Evolutionary conservation across 768 basidiomycete genomes (phyloP), one percentile per base, ranked within the genome.

Genomic region (Russula ochroleuca): DNA sequence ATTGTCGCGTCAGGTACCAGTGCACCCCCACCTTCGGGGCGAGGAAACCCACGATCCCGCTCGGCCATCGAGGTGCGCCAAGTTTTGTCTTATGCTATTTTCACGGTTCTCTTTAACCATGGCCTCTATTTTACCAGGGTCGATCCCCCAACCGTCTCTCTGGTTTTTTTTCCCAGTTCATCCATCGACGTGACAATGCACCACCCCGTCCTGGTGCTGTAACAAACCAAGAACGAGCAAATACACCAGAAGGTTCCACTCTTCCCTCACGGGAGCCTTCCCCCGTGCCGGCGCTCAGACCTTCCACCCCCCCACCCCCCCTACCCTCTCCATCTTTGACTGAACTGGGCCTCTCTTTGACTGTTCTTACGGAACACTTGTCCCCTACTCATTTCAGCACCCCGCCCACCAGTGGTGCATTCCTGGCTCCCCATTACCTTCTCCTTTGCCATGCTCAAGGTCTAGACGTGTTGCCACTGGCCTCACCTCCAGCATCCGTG

Each of bases 381-480:
- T 82, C 86, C 0, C 88, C 90, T 1, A 84, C 89, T 15, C 90
- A 91, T 72, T 91, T 89, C 70, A 87, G 78, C 69, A 82, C 85
- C 3, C 87, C 90, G 2, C 92, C 92, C 8, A 78, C 81, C 1
- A 89, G 84, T 62, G 92, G 92, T 14, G 85, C 90, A 14, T 93
- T 93, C 73, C 74, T 94, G 38, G 80, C 84, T 0, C 92, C 92
- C 3, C 87, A 92, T 69, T 92, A 87, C 72, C 80, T 94, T 11
- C 80, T 94, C 21, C 80, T 94, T 49, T 94, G 92, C 67, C 92
- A 94, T 70, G 78, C 88, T 3, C 92, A 94, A 73, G 92, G 92
- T 47, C 77, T 94, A 38, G 92, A 94, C 73, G 89, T 94, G 2
- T 77, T 94, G n/a, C 89, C 92, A 2, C 77, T 94, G 33, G 73